Base-by-base conservation (phyloP, 2,329 filamentous ascomycete genomes). In the Ophiostoma ips region DNA sequence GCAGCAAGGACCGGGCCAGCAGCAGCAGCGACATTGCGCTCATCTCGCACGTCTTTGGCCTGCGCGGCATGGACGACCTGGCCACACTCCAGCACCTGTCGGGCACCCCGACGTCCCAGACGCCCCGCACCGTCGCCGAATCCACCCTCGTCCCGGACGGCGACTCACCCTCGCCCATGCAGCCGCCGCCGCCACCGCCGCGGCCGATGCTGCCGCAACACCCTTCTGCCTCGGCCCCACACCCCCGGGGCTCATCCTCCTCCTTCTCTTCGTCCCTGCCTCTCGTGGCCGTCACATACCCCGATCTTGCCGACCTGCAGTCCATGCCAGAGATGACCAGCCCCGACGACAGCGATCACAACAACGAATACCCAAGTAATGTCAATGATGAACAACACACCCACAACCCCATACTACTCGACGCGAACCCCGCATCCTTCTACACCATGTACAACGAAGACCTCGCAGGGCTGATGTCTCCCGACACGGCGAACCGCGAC, bases 361-460 rank as follows among this genome's bases (percentile, higher is more conserved):
- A 18, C 33, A 28, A 5, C 33, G 33, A 21, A 12, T 11, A 24
- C 41, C 2, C 15, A 7, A 28, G 19, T 7, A 43, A 31, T 3
- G 16, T 11, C 12, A 10, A n/a, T 16, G n/a, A 15, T 3, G 21
- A 24, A 16, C 16, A 38, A 21, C n/a, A 9, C 15, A 13, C 13
- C 13, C 24, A 34, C 16, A 10, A 18, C n/a, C 28, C n/a, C 43
- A 24, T n/a, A 15, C 16, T n/a, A 15, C 16, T 30, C 37, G 43
- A 28, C 30, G 15, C n/a, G 35, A 62, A 62, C 36, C 60, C 60
- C 11, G 43, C 46, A 4, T 61, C 60, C 5, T 62, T 57, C 33
- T 52, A 58, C n/a, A 51, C 52, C 48, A 62, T 62, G 56, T 49
- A 53, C n/a, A 48, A 57, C 24, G 55, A 57, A 1, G 52, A 52